phyloP scores from a whole-genome alignment of 1,284 basidiomycete species.

The Ganoderma resinaceum region DNA sequence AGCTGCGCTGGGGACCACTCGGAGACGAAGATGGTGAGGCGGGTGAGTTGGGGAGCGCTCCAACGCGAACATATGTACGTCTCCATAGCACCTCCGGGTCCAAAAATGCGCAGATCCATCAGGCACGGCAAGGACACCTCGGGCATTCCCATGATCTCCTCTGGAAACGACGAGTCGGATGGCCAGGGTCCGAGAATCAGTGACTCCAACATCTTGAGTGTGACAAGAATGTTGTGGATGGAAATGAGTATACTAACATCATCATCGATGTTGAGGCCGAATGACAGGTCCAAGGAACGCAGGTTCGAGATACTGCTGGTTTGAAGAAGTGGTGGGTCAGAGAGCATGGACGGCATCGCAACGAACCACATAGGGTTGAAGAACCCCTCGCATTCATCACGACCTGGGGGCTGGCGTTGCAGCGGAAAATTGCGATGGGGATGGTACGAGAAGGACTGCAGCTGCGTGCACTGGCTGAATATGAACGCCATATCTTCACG shows the following conservation, averaged over 20 bases:
- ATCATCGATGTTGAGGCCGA: not conserved
- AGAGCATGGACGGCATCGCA: not conserved
- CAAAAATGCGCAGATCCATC: not conserved
- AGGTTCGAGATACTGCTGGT: not conserved
- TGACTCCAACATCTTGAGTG: no score
- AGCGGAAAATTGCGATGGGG: not conserved
- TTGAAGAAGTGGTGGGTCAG: not conserved
- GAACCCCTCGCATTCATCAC: not conserved
- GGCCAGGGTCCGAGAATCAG: not conserved
- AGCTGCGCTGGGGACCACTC: not conserved
- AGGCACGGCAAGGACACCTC: not conserved
- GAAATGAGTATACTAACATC: not conserved
- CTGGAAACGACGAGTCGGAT: not conserved
- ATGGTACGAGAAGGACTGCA: conserved; percentile 6
- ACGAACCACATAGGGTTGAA: conserved; percentile 9
- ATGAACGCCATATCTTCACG: conserved; percentile 9
- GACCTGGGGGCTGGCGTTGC: not conserved
- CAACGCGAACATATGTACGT: not conserved
- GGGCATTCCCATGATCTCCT: not conserved
- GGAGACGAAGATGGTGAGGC: not conserved
- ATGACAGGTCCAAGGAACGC: not conserved
- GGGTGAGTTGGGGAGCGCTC: not conserved
- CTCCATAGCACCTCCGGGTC: not conserved
- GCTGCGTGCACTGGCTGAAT: not conserved
- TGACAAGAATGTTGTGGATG: not conserved